Evolutionary conservation across 192 early-diverging fungal species (phyloP), one percentile per base, ranked within the genome.

Genomic region (Coemansia sp.): DNA sequence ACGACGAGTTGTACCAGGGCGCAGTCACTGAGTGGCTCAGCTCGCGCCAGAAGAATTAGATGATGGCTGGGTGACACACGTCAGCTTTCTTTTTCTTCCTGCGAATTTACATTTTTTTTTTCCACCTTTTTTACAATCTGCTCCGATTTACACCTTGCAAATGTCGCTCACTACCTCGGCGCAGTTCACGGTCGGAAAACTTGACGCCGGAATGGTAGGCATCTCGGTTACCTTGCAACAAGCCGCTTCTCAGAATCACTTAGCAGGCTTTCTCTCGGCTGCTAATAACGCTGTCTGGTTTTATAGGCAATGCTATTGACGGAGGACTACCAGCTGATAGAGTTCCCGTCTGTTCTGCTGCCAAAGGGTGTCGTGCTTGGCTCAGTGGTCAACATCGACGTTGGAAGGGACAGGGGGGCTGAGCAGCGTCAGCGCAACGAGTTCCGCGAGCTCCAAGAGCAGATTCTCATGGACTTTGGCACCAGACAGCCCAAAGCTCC

Each of bases 301-400:
- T 9, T 20, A 53, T 71, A 71, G 69, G 92, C 94, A 31, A 92
- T 95, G 69, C 85, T 99, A 40, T 83, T 99, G 46, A 98, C 97
- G 26, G 95, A 94, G 69, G 93, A 97, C 76, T 93, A 99, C 85
- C 97, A 99, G 82, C 86, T 97, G 20, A 95, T 99, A 62, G 97
- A 99, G 79, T 98, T 99, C 68, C 97, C 97, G 2, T 91, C 97
- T 7, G 84, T 95, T 9, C 91, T 99, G 23, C 85, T 99, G 50
- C 97, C 97, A 38, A 92, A 91, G 58, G 95, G 94, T 16, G 94
- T 98, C 16, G 83, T 88, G 14, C 90, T 94, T 18, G 97, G 97
- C 26, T 96, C 94, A 14, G 92, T 99, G 43, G 92, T 99, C 66
- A 99, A 94, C 77, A 88, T 99, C 62, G 90, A 95, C 33, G 94